Base-by-base conservation (phyloP, 2,329 filamentous ascomycete genomes). In the Penicillium verrucosum region DNA sequence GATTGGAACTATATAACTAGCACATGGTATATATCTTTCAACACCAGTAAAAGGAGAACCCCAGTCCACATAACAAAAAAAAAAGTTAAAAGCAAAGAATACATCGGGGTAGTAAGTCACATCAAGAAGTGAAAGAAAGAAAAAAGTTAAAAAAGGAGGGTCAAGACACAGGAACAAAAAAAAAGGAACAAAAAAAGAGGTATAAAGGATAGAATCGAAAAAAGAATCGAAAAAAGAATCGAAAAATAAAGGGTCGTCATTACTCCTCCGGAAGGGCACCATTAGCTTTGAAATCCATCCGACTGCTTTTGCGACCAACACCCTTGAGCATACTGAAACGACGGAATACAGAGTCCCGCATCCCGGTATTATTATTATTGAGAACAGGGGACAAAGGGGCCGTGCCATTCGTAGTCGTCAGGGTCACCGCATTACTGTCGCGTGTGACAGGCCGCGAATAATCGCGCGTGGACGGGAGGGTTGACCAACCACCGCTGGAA, bases 261-360 rank as follows among this genome's bases (percentile, higher is more conserved):
- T 61, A 77, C 65, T 77, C 75, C 63, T 77, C 75, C 37, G 60
- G 69, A 37, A 76, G 58, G 42, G 66, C 64, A 16, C 68, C 67
- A 44, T 67, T 62, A 32, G 71, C 67, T 58, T 69, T 66, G 36
- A 75, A 79, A 69, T 77, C 81, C 57, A 68, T 77, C 71, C 85
- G 87, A 68, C 82, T 85, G 44, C 78, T 78, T 76, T 89, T 90
- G 71, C 86, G 87, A 30, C 88, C 87, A 49, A 92, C 80, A 9
- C 71, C 71, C 71, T 88, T 89, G 68, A 95, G 79, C 66, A 92
- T 79, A 71, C 89, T 94, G 63, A 95, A 80, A 68, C 91, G 78
- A 77, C 91, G 93, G 75, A 87, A 85, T 63, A 95, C 83, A 56
- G 86, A 88, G 36, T 83, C 84, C 51, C 83, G 82, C 67, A 73